Evolutionary conservation across 2,329 filamentous ascomycete species (phyloP), one percentile per base, ranked within the genome.

Genomic region (Ceratocystis smalleyi): DNA sequence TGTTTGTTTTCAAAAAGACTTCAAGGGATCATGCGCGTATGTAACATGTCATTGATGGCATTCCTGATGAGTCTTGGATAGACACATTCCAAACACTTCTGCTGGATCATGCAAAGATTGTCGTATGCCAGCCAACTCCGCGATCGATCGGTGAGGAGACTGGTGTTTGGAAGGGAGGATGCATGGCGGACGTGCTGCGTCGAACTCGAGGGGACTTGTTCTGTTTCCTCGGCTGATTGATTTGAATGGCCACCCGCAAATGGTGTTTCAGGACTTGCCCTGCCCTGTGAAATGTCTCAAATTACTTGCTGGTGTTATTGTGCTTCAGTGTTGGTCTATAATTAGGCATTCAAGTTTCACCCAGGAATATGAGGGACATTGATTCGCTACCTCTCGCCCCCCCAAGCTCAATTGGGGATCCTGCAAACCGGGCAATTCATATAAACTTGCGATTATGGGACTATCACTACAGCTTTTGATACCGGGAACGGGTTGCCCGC

Each of bases 1-100:
- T 17, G 35, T 40, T 40, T 40, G 35, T 40, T 40, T 40, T 40
- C 35, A 40, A 40, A 40, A 40, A 40, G 35, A 40, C 35, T 40
- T 40, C 10, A 40, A 40, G 35, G 35, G 35, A 12, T 12, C 5
- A 27, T 54, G 49, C 6, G 12, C 19, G 12, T 57, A 57, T 57
- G 54, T 57, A 57, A 57, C 54, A 57, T 57, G 54, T 19, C 54
- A 57, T 35, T 57, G 27, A 35, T 57, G 35, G 54, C 54, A 57
- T 57, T 57, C 54, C 54, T 35, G 24, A n/a, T 10, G 17, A 17
- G 54, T 7, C 15, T 32, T 51, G 19, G 27, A n/a, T 7, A 30
- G 27, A 3, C 54, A 57, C 54, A 57, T 57, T 57, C 54, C 54
- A 57, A n/a, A 15, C 24, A 10, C n/a, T 17, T 32, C 12, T 8